These are phyloP conservation scores for Barnettozyma pratensis DNA, from an alignment of 805 yeast genomes.

Conservation along the genomic window DNA sequence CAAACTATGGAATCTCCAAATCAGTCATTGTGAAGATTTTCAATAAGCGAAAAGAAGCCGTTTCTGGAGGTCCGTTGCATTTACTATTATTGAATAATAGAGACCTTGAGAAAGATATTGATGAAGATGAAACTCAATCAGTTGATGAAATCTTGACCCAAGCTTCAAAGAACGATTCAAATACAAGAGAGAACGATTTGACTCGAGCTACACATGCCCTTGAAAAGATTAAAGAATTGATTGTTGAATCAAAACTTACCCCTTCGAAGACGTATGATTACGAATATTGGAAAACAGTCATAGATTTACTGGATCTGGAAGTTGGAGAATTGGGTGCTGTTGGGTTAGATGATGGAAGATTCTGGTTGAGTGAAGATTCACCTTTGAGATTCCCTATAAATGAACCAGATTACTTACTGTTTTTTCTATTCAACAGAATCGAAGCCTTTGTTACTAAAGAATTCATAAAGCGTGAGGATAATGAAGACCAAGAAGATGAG, in stretches of 20 bases:
- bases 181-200: neutral
- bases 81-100: neutral
- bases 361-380: slow-evolving; percentile 62
- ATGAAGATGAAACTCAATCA: neutral
- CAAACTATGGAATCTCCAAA: slow-evolving; percentile 16
- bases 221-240: slow-evolving; percentile 16
- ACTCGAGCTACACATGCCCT: slow-evolving; percentile 16
- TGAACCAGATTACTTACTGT: slow-evolving; percentile 59
- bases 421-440: slow-evolving; percentile 28
- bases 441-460: slow-evolving; percentile 11
- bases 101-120: neutral
- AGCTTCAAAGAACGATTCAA: neutral
- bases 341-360: slow-evolving; percentile 29
- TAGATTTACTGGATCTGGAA: slow-evolving; percentile 27
- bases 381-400: slow-evolving; percentile 67
- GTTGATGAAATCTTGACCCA: neutral
- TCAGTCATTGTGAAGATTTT: slow-evolving; percentile 7
- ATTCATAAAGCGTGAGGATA: neutral
- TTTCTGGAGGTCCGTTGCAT: neutral
- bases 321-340: slow-evolving; percentile 16
- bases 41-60: neutral
- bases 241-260: slow-evolving; percentile 11
- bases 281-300: slow-evolving; percentile 46
- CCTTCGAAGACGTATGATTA: slow-evolving; percentile 37
- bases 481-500: slow-evolving; percentile 1